phyloP scores from a whole-genome alignment of 2,329 filamentous ascomycete species.

The Fusarium sp. region DNA sequence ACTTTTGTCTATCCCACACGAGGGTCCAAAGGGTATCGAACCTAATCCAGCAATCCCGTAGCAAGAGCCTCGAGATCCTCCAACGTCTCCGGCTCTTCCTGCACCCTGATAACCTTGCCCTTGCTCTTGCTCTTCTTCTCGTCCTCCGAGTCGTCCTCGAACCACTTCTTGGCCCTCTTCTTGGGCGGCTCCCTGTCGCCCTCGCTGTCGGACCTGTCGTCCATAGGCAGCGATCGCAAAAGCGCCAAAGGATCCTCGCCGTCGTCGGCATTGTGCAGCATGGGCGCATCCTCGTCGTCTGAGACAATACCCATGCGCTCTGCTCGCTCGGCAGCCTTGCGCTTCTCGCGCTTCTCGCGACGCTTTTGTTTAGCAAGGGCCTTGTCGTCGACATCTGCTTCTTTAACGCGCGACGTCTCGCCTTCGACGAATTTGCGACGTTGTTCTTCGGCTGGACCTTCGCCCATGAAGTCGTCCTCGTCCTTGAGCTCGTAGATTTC shows the following conservation, averaged over 20 bases:
- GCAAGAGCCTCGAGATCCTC: slow-evolving; percentile 83
- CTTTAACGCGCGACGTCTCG: slow-evolving; percentile 76
- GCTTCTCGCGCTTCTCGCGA: slow-evolving; percentile 78
- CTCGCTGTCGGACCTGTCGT: slow-evolving; percentile 48
- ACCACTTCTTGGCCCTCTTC: slow-evolving; percentile 80
- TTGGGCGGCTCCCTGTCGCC: slow-evolving; percentile 58
- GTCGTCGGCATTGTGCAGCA: slow-evolving; percentile 49
- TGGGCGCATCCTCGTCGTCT: slow-evolving; percentile 46
- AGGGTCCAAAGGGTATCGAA: slow-evolving; percentile 46
- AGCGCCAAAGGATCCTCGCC: slow-evolving; percentile 60
- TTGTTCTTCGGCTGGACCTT: slow-evolving; percentile 81
- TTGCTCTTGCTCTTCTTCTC: slow-evolving; percentile 54
- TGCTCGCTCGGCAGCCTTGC: slow-evolving; percentile 71
- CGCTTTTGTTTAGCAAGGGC: slow-evolving; percentile 80
- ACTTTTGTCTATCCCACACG: slow-evolving; percentile 39
- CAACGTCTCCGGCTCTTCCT: slow-evolving; percentile 78
- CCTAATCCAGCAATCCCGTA: slow-evolving; percentile 71
- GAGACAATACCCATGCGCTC: slow-evolving; percentile 49
- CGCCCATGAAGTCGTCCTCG: slow-evolving; percentile 80
- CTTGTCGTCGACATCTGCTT: slow-evolving; percentile 87
- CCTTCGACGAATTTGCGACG: slow-evolving; percentile 80
- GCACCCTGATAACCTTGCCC: slow-evolving; percentile 69
- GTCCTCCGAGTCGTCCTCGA: slow-evolving; percentile 75
- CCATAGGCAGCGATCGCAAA: slow-evolving; percentile 67
- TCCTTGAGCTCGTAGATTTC: slow-evolving; percentile 88